Evolutionary conservation across 768 basidiomycete genomes (phyloP), one percentile per base, ranked within the genome.

Genomic region (Sporobolomyces phaffii): DNA sequence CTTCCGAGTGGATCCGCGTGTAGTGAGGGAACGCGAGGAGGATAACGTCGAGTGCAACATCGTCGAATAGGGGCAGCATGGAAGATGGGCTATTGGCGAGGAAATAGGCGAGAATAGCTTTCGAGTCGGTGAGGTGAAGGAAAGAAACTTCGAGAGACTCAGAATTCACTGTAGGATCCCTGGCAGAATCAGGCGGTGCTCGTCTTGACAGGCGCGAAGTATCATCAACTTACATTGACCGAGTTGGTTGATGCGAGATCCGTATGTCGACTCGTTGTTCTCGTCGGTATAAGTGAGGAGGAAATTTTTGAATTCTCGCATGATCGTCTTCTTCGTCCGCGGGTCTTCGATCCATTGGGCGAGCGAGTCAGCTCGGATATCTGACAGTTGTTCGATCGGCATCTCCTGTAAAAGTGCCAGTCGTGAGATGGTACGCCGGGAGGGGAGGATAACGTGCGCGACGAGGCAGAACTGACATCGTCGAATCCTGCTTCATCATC

Each of bases 101-200:
- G 81, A 99, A 99, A 78, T 96, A 99, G 31, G 96, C 92, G 34
- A 99, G 82, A 74, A 97, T 92, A 6, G 96, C 89, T 73, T 96
- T 96, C 11, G 92, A 90, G 60, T 86, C 79, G 1, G 90, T 87
- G 22, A 99, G 84, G 76, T 99, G 94, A n/a, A 91, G 83, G 78
- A 93, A 98, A 1, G 93, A 97, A 29, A 98, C 90, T 78, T 98
- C 96, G 64, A 99, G 84, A 0, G 93, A 97, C 79, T 99, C 96
- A 38, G 93, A 85, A 78, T 99, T 98, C 75, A 86, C 96, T 98
- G 72, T 2, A 60, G 65, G 72, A 58, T 70, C 69, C 22, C 58
- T 38, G 26, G 40, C 41, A 40, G 22, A 10, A 2, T 1, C 11
- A 38, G 44, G 20, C 26, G 22, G 11, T 22, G 33, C n/a, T 57